Base-by-base conservation (phyloP, 495 filamentous ascomycete species). In the Xylaria longipes region DNA sequence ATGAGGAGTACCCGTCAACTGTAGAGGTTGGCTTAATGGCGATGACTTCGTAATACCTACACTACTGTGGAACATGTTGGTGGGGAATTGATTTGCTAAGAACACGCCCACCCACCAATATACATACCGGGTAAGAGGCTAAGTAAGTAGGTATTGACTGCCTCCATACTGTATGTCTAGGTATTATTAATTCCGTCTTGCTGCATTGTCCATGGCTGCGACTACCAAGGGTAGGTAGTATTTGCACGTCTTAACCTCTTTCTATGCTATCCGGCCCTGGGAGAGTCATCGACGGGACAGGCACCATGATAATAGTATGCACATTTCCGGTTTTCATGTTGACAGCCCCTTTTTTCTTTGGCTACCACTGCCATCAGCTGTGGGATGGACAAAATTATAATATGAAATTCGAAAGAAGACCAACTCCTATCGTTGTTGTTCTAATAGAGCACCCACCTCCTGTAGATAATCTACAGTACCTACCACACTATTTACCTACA, bases 211-310 rank as follows among this genome's bases (percentile, higher is more conserved):
- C 48, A 27, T 14, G n/a, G 46, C 52, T 25, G 7, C 22, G 33
- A 33, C 33, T 22, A 17, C 52, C 5, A 22, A n/a, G 17, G 57
- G 33, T 37, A 60, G 37, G n/a, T 43, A 20, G 31, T 43, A 20
- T 37, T 56, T 56, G 31, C 29, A 35, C 22, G 35, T 43, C 35
- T 20, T 20, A 48, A 54, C 48, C 31, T 68, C 27, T 35, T 33
- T 27, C 25, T 46, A 27, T 35, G 17, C 25, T 20, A 17, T 17
- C 25, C 33, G 15, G 12, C n/a, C 33, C 41, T 29, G 46, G 46
- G 46, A 65, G 63, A 67, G 64, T 54, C 64, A 67, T 67, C 25
- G 50, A 65, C 17, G 27, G 43, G 20, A 50, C 45, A 15, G 63
- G 20, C 8, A 27, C 11, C 3, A 22, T 35, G n/a, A 63, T 60